Base-by-base conservation (phyloP, 2,329 filamentous ascomycete genomes). In the Pseudogymnoascus sp. region DNA sequence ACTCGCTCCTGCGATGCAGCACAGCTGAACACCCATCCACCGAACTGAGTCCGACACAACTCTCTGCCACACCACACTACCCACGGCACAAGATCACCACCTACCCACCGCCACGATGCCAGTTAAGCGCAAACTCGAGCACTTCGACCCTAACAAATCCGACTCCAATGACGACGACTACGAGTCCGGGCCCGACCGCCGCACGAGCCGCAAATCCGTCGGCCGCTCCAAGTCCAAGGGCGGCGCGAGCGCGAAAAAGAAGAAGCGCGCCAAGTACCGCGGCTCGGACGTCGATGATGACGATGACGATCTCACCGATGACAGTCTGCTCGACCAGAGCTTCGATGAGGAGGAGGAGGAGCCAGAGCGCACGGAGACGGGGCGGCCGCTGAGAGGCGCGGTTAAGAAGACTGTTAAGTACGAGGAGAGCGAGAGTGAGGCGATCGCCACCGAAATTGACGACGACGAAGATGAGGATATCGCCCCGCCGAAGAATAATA, bases 131-230 rank as follows among this genome's bases (percentile, higher is more conserved):
- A 87, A 86, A 78, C 74, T 84, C 61, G 80, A 84, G 65, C 78
- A 79, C 61, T 87, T 87, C 67, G 85, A 88, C 72, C 83, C 82
- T 2, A 87, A 87, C 71, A 82, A 85, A 70, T 87, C 85, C 59
- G 85, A 88, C 67, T 78, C 85, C 1, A 81, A 85, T 59, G 85
- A 88, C 69, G 83, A 85, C 66, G 86, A 86, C 71, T 88, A 87
- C 69, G 81, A 85, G 63, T 84, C 84, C 13, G 71, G 73, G 13
- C 78, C 80, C 66, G 76, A 74, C 27, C 74, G 74, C 61, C 80
- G 78, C 66, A 79, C 78, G 61, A 68, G 74, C 4, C 76, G 77
- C 25, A 71, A 76, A 31, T 72, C 76, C 4, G 74, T 73, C 60
- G 45, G 45, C 5, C 69, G 72, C 37, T 60, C 65, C 39, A 65